phyloP scores from a whole-genome alignment of 1,284 basidiomycete genomes.

The Ustilago trichophora region DNA sequence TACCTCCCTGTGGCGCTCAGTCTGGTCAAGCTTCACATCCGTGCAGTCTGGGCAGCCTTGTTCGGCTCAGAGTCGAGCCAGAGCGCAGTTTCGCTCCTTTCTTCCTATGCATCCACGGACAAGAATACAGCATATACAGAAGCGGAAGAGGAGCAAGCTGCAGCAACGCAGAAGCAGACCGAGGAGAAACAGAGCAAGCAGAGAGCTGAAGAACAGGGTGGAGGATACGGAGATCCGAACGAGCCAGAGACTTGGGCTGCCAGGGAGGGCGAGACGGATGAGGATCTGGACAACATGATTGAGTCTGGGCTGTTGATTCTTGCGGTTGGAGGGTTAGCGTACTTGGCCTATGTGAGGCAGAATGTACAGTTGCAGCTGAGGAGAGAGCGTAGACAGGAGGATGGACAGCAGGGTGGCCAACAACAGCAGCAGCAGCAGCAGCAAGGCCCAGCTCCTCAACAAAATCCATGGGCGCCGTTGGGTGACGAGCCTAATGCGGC shows the following conservation, averaged over 20 bases:
- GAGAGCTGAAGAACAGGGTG: conserved; percentile 21
- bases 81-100: conserved; percentile 52
- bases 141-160: conserved; percentile 50
- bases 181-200: conserved; percentile 26
- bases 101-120: conserved; percentile 31
- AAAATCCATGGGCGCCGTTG: conserved; percentile 31
- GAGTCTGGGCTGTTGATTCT: conserved; percentile 53
- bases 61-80: conserved; percentile 47
- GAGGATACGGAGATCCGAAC: conserved; percentile 49
- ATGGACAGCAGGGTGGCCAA: conserved; percentile 3
- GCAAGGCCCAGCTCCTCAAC: conserved; percentile 8
- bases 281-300: conserved; percentile 55
- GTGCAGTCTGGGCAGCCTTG: conserved; percentile 76
- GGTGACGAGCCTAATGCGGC: conserved; percentile 34
- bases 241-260: conserved; percentile 48
- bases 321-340: conserved; percentile 51
- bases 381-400: conserved; percentile 39
- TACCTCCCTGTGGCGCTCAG: conserved; percentile 86
- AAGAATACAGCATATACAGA: conserved; percentile 49
- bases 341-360: conserved; percentile 52
- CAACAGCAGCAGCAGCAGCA: conserved; percentile 1
- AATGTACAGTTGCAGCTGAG: conserved; percentile 50
- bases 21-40: conserved; percentile 81
- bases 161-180: conserved; percentile 13
- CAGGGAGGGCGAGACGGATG: conserved; percentile 33